Evolutionary conservation across 345 rosid genomes (phyloP).

Genomic region (Sisymbrium altissimum): DNA sequence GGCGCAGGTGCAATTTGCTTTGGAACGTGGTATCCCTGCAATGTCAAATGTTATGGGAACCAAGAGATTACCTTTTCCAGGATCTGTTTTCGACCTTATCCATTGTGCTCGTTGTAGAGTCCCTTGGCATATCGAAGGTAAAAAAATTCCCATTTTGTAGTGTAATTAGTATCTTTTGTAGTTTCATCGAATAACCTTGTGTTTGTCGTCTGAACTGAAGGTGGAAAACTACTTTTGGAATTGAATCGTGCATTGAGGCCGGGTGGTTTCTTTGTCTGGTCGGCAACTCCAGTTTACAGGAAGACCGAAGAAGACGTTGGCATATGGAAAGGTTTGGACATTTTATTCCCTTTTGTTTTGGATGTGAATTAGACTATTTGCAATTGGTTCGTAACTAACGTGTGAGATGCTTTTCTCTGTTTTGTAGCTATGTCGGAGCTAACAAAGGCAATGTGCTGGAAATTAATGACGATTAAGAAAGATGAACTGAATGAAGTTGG

Average conservation of each 20-base stretch:
- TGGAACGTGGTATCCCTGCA: constrained; percentile 93
- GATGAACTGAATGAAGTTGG: constrained; percentile 61
- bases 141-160: not conserved
- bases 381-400: not conserved
- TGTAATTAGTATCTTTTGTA: not conserved
- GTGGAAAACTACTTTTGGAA: constrained; percentile 90
- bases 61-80: constrained; percentile 79
- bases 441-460: constrained; percentile 87
- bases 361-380: not conserved
- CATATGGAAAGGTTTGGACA: constrained; percentile 64
- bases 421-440: constrained; percentile 69
- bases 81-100: constrained; percentile 69
- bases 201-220: constrained; percentile 36
- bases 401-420: constrained; percentile 5
- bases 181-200: not conserved
- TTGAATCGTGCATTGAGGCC: constrained; percentile 89
- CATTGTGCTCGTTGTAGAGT: constrained; percentile 97
- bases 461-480: constrained; percentile 49
- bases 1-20: constrained; percentile 92
- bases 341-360: not conserved
- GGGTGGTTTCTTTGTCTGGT: constrained; percentile 94
- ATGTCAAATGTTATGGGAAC: constrained; percentile 87
- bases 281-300: constrained; percentile 89
- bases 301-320: constrained; percentile 49
- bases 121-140: constrained; percentile 96